Base-by-base conservation (phyloP, 345 rosid species). In the Hibiscus trionum region DNA sequence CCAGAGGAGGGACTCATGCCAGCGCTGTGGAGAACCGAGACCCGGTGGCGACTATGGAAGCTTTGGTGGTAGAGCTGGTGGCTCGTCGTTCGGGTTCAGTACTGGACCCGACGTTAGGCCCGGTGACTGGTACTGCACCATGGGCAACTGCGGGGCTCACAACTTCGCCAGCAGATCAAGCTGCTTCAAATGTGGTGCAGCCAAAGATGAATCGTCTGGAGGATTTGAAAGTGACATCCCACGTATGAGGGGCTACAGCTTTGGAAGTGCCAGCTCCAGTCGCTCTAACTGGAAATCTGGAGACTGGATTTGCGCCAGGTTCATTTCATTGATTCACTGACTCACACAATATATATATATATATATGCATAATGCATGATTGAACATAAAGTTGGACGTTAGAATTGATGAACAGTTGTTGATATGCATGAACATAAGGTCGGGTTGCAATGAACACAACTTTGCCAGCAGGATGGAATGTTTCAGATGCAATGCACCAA, bases 381-480 rank as follows among this genome's bases (percentile, higher is more conserved):
- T 65, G 17, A 42, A 6, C 70, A 6, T 21, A 6, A 26, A 49
- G 9, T 15, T 67, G 58, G 16, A 50, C 71, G 44, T 49, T 16
- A 50, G n/a, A 66, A 44, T 12, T 66, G 35, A 66, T 46, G 56
- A 65, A 66, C 19, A 46, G 35, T 12, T 65, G 7, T 8, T 39
- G 17, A 42, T 44, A 42, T 42, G 69, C 16, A 3, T 50, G 55
- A 50, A 15, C 17, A 50, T 3, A 19, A 91, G 98, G 86, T 16
- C 82, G 61, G 97, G 93, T 5, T 94, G 97, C 82, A 88, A 91
- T 27, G 93, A 87, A 76, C 98, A 94, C 74, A 94, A 94, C 83
- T 94, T 91, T 44, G 98, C 98, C 10, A 94, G 90, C 80, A 83
- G 98, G 75, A 91, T 74, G 71, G 95, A 94, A 77, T 91, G 98